phyloP scores from a whole-genome alignment of 306 rosid genomes.

The Mucuna pruriens region DNA sequence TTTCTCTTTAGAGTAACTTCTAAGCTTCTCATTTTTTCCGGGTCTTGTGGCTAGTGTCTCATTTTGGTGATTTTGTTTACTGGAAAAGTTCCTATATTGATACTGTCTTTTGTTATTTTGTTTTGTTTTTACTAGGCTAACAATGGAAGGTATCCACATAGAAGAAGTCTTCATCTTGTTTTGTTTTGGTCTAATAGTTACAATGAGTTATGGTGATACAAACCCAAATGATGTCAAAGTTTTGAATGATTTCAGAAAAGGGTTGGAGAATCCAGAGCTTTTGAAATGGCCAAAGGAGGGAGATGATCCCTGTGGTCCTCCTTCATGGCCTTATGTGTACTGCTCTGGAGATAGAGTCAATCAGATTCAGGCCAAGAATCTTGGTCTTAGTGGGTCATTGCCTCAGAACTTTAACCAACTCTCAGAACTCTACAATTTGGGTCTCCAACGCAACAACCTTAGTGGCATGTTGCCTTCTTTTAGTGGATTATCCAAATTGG shows the following conservation, averaged over 20 bases:
- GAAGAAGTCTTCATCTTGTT: constrained; percentile 42
- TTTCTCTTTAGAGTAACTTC: not conserved
- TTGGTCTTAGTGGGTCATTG: constrained; percentile 69
- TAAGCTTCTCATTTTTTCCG: constrained; percentile 29
- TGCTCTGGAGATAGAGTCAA: constrained; percentile 67
- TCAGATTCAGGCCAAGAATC: constrained; percentile 79
- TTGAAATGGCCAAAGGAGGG: constrained; percentile 74
- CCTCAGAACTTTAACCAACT: constrained; percentile 79
- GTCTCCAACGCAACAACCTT: constrained; percentile 77
- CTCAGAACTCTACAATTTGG: constrained; percentile 70
- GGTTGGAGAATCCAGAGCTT: constrained; percentile 74
- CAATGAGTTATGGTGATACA: constrained; percentile 54
- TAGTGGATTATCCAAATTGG: constrained; percentile 74
- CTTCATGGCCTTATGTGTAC: constrained; percentile 72
- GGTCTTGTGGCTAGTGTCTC: constrained; percentile 16
- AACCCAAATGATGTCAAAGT: constrained; percentile 68
- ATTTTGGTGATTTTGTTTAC: constrained; percentile 34
- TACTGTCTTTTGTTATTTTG: not conserved
- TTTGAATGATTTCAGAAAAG: constrained; percentile 68
- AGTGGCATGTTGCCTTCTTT: constrained; percentile 68
- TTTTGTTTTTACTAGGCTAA: constrained; percentile 15
- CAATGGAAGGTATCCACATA: constrained; percentile 42
- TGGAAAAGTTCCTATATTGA: constrained; percentile 29
- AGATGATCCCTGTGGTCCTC: constrained; percentile 79
- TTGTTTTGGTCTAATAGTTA: constrained; percentile 39